Base-by-base conservation (phyloP, 192 early-diverging fungal genomes). In the Rhizophagus sp. region DNA sequence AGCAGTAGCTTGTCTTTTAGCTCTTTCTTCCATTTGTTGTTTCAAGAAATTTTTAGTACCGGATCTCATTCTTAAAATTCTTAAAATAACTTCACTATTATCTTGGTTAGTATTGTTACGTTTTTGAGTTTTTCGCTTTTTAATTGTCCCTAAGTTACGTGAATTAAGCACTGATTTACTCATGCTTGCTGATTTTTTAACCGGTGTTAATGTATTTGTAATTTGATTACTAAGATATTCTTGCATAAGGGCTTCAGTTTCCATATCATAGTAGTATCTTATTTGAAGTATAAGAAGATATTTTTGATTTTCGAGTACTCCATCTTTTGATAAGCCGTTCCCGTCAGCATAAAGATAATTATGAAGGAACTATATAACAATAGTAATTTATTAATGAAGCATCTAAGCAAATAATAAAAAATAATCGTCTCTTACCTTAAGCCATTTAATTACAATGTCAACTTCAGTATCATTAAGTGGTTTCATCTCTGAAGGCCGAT, bases 311-410 rank as follows among this genome's bases (percentile, higher is more conserved):
- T 91, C 91, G 0, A 95, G 82, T 13, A 86, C 85, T 8, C 93
- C 92, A 25, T 93, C 92, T 30, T 90, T 83, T 24, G 92, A 87
- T 15, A 88, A 90, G 78, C 85, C 88, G 69, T 92, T 90, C 67
- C 89, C 88, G 33, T 91, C 93, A 68, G 92, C 94, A 64, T 92
- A 89, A 81, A 94, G 90, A 73, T 92, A 90, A 73, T 90, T 82
- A 83, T 93, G 93, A 44, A 95, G 85, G 24, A 93, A 89, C 81
- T 93, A 57, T 64, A 76, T 33, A 49, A 76, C 50, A 62, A 80
- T 61, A 6, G 12, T 30, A 24, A 62, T n/a, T 67, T 9, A 41
- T 4, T 68, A 12, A 75, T 47, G 39, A n/a, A 34, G 5, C 36
- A 67, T 1, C 49, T 49, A 39, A 64, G 11, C 24, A 61, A 61